Evolutionary conservation across 371 early-diverging fungal genomes (phyloP).

Genomic region (Spraguea lophii): DNA sequence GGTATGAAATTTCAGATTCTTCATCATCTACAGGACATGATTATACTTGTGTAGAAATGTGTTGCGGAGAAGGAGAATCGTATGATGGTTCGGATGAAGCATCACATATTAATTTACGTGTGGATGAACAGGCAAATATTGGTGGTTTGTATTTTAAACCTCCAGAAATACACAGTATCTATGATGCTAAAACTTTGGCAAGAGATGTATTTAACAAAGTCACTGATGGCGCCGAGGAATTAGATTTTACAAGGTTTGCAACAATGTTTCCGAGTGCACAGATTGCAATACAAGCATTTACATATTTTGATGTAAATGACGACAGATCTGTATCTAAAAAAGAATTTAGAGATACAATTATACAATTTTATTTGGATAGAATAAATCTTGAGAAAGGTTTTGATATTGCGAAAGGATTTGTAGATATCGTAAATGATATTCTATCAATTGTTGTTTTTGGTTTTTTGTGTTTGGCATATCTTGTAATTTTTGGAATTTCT

Average conservation of each 20-base stretch:
- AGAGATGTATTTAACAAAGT: conserved; percentile 40
- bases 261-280: conserved; percentile 41
- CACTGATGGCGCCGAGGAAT: conserved; percentile 8
- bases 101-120: neutral
- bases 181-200: conserved; percentile 38
- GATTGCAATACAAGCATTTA: conserved; percentile 36
- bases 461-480: conserved; percentile 30
- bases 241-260: conserved; percentile 39
- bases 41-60: conserved; percentile 16
- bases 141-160: conserved; percentile 16
- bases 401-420: conserved; percentile 28
- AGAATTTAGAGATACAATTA: conserved; percentile 41
- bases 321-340: conserved; percentile 35
- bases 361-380: conserved; percentile 40
- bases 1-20: conserved; percentile 26
- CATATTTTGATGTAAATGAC: conserved; percentile 37
- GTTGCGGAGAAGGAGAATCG: conserved; percentile 2
- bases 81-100: conserved; percentile 5
- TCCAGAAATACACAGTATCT: conserved; percentile 32
- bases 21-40: neutral
- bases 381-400: conserved; percentile 36
- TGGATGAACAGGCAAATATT: conserved; percentile 1
- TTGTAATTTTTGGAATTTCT: conserved; percentile 39
- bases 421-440: conserved; percentile 26
- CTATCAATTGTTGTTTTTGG: conserved; percentile 14